Base-by-base conservation (phyloP, 768 basidiomycete genomes). In the Pleurotus ostreatus region DNA sequence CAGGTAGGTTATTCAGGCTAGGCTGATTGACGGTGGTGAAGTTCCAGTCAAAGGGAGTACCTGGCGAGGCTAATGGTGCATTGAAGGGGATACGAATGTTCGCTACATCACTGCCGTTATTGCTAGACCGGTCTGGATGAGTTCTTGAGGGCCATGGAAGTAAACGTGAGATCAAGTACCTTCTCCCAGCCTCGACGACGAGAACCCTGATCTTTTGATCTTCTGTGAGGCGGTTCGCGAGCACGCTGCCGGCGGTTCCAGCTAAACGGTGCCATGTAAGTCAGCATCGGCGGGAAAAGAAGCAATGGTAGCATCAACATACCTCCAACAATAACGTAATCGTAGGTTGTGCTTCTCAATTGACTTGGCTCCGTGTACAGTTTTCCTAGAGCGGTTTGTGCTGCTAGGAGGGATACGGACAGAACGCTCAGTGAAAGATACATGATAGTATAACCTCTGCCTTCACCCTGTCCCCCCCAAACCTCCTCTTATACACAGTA, bases 21-120 rank as follows among this genome's bases (percentile, higher is more conserved):
- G 56, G 5, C 56, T 66, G 65, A 20, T 58, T 58, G 6, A 51
- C 56, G 9, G 63, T 61, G n/a, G 63, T 64, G 41, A 54, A 64
- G 43, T 64, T 64, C 63, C 63, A 64, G 47, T 61, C 56, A 38
- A 46, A 40, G 22, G 40, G 16, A 13, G 57, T 56, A 18, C 34
- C 34, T 11, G 54, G 38, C 7, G 54, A 11, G 15, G 54, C 54
- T 16, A 20, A 3, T 13, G 54, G 6, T 5, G 18, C 16, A 12
- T 55, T 26, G 39, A 58, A 58, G 11, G 57, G 57, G 13, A 58
- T 30, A 20, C 11, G 22, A 12, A 38, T 25, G 20, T 40, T 26
- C 12, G 23, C 15, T 34, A 55, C 30, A 34, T 34, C 30, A 34
- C 30, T 46, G 18, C 54, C 57, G 13, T 41, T 22, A 18, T 55